Percentiles rank a stretch among this genome's conserved stretches.
phyloP scores from a whole-genome alignment of 2,329 filamentous ascomycete genomes.

The Clarireedia paspali region DNA sequence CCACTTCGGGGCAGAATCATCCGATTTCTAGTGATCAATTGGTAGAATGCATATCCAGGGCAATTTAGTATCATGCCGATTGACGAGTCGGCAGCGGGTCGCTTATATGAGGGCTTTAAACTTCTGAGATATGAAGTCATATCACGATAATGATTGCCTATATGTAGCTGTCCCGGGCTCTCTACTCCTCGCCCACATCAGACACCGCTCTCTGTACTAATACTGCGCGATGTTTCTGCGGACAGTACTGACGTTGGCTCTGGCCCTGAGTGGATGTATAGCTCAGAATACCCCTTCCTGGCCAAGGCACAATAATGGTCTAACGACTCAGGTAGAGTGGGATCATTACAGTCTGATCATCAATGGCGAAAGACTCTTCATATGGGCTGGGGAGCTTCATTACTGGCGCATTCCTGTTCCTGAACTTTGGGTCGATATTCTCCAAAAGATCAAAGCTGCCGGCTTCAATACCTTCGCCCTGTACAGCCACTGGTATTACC shows the following conservation, averaged over 20 bases:
- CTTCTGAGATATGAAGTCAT: not conserved
- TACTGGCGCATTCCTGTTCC: constrained; percentile 52
- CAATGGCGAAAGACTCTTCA: constrained; percentile 4
- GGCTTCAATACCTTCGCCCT: constrained; percentile 70
- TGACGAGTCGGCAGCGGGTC: not conserved
- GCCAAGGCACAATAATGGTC: constrained; percentile 6
- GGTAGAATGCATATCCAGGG: not conserved
- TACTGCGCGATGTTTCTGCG: constrained; percentile 2
- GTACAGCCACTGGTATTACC: constrained; percentile 65
- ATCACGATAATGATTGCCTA: not conserved
- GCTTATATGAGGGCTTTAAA: not conserved
- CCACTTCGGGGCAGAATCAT: constrained; percentile 1
- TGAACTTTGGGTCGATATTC: constrained; percentile 59
- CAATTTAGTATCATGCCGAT: not conserved
- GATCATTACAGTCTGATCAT: constrained; percentile 7
- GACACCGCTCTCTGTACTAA: not conserved
- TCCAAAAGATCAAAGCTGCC: constrained; percentile 75
- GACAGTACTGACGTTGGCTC: not conserved
- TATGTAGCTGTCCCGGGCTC: not conserved
- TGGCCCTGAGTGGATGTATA: constrained; percentile 3
- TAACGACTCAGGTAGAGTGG: constrained; percentile 7
- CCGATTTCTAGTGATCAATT: constrained; percentile 1
- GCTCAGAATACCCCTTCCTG: constrained; percentile 2
- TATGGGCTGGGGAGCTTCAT: constrained; percentile 32
- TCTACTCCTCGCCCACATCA: not conserved